phyloP scores from a whole-genome alignment of 1,139 yeast species.

The Candida mesenterica region DNA sequence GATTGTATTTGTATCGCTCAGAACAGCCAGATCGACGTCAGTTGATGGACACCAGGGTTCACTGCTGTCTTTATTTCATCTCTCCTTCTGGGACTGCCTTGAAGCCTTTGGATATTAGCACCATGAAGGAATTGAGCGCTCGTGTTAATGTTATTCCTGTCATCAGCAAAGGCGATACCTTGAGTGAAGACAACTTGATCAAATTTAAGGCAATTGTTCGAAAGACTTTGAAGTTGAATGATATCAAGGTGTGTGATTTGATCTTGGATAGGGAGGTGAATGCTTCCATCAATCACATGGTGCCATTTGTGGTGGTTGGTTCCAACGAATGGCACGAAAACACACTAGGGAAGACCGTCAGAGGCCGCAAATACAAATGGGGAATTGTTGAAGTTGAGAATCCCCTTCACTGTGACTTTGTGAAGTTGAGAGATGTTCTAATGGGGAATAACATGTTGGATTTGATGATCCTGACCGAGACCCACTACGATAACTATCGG shows the following conservation, averaged over 20 bases:
- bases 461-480: constrained; percentile 55
- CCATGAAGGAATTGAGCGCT: constrained; percentile 64
- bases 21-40: constrained; percentile 60
- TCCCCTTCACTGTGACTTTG: constrained; percentile 63
- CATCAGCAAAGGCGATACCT: constrained; percentile 71
- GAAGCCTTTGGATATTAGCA: constrained; percentile 57
- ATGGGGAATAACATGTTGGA: constrained; percentile 58
- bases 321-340: constrained; percentile 36
- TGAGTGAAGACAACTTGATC: constrained; percentile 42
- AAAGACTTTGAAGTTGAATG: constrained; percentile 42
- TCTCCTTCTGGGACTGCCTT: constrained; percentile 49
- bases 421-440: constrained; percentile 48
- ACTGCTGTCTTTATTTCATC: constrained; percentile 74
- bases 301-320: constrained; percentile 65
- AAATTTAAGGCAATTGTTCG: constrained; percentile 47
- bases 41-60: constrained; percentile 60
- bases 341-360: constrained; percentile 37
- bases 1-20: constrained; percentile 18
- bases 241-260: constrained; percentile 58
- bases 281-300: constrained; percentile 27
- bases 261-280: constrained; percentile 38
- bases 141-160: constrained; percentile 77
- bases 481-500: constrained; percentile 56
- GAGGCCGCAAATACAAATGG: constrained; percentile 73
- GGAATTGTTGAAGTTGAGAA: constrained; percentile 73